Percentiles rank a stretch among this genome's conserved stretches.
Evolutionary conservation across 1,284 basidiomycete genomes (phyloP).

Genomic region (Tilletiopsis washingtonensis): DNA sequence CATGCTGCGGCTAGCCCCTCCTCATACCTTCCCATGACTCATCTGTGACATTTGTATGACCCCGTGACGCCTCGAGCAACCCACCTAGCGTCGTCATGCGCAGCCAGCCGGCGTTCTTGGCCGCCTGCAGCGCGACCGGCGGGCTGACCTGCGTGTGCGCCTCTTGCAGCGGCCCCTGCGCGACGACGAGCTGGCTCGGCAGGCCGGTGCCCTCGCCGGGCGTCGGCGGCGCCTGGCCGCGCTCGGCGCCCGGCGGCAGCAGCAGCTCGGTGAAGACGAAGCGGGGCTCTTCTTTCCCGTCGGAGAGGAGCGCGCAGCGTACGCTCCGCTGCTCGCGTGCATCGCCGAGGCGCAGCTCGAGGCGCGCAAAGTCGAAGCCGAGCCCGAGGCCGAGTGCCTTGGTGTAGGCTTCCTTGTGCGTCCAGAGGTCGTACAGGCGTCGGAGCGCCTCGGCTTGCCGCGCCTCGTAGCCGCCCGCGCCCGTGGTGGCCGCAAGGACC

Average conservation of each 20-base stretch:
- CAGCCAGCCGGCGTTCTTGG: not conserved
- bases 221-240: not conserved
- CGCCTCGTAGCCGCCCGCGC: not conserved
- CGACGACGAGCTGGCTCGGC: not conserved
- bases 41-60: no score
- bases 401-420: conserved; percentile 44
- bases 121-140: not conserved
- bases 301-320: not conserved
- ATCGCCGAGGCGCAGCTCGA: conserved; percentile 23
- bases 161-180: not conserved
- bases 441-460: conserved; percentile 11
- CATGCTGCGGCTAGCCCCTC: no score
- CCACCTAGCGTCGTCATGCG: no score
- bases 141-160: not conserved
- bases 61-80: no score
- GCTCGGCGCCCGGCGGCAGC: not conserved
- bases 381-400: conserved; percentile 38
- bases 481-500: conserved; percentile 8
- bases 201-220: not conserved
- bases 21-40: no score
- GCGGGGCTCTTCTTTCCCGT: not conserved
- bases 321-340: no score
- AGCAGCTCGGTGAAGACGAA: not conserved
- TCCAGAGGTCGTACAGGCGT: conserved; percentile 36
- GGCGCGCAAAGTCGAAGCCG: conserved; percentile 34